A percentile compares a stretch with the other conserved stretches of the same genome.
These are phyloP conservation scores for Phaeosphaeriaceae sp. DNA, from an alignment of 2,329 filamentous ascomycete species.

Conservation along the genomic window DNA sequence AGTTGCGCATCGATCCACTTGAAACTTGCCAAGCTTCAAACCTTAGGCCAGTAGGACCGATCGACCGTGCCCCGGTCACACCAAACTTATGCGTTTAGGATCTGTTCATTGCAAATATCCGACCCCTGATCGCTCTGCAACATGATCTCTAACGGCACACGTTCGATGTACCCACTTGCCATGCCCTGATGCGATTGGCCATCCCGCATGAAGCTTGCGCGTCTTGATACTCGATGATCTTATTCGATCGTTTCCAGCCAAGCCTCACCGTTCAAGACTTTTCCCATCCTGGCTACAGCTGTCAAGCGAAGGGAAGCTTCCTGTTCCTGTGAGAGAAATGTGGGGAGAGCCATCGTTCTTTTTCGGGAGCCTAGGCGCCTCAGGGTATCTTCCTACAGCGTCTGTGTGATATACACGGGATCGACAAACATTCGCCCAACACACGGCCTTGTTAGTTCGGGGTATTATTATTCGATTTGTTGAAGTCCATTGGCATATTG, in stretches of 20 bases:
- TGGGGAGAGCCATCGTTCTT: slow-evolving; percentile 23
- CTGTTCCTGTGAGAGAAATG: slow-evolving; percentile 37
- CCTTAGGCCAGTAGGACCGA: slow-evolving; percentile 8
- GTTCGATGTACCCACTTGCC: slow-evolving; percentile 36
- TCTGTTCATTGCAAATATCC: slow-evolving; percentile 24
- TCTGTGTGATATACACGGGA: slow-evolving; percentile 43
- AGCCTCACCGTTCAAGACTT: slow-evolving; percentile 22
- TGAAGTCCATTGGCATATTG: slow-evolving; percentile 9
- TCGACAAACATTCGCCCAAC: slow-evolving; percentile 26
- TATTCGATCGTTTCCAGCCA: slow-evolving; percentile 40
- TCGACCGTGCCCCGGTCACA: slow-evolving; percentile 7
- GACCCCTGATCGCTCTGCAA: slow-evolving; percentile 39
- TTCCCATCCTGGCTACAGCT: slow-evolving; percentile 20
- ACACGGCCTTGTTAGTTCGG: slow-evolving; percentile 20
- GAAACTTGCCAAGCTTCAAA: slow-evolving; percentile 45
- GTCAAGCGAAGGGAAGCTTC: slow-evolving; percentile 26
- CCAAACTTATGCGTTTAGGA: slow-evolving; percentile 48
- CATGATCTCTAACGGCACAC: slow-evolving; percentile 41
- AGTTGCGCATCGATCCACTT: slow-evolving; percentile 22
- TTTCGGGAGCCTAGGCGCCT: slow-evolving; percentile 26
- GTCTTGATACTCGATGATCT: slow-evolving; percentile 32
- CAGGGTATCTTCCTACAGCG: slow-evolving; percentile 43
- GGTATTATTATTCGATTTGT: slow-evolving; percentile 15
- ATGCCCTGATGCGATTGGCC: slow-evolving; percentile 24
- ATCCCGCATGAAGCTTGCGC: slow-evolving; percentile 24